Evolutionary conservation across 495 filamentous ascomycete genomes (phyloP), one percentile per base, ranked within the genome.

Genomic region (Penicillium turbatum): DNA sequence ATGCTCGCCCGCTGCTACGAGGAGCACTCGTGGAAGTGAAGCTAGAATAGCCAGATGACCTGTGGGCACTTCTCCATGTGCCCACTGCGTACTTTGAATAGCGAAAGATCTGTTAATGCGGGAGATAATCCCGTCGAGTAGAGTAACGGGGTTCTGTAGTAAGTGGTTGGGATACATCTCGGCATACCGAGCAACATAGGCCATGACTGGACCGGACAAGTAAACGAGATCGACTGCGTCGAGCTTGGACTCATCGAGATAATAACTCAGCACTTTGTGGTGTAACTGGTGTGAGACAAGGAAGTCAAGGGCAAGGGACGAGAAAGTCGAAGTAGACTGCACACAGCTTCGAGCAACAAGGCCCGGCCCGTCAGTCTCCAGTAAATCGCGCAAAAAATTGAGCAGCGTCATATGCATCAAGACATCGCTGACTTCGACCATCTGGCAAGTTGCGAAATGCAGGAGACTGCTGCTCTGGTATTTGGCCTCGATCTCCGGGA

Each of bases 341-440:
- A 70, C 64, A 56, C 56, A 60, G 21, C 53, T 63, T 8, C 64
- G 62, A 37, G 69, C 65, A 19, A 55, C 55, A 8, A 75, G 64
- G 54, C 72, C 69, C 8, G 71, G 70, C 8, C 67, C 60, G 48
- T 74, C 68, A 31, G 71, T 68, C 41, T 79, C 77, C 12, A 91
- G 61, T 37, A 88, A 71, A n/a, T 81, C 75, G 42, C 81, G 78
- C 56, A 84, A 89, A 63, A 93, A 93, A 57, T 89, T 83, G 43
- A 95, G 74, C 43, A 93, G 69, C 16, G 77, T 88, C 59, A 88
- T 78, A 55, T 92, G 87, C 86, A 95, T 88, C 55, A 96, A 70
- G 21, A 85, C 74, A 60, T 96, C 91, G 35, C 73, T 75, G 51
- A 75, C 76, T 56, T 92, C 80, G 12, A 92, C 79, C 89, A 95